Evolutionary conservation across 2,329 filamentous ascomycete species (phyloP).

Genomic region (Penicillium brevicompactum): DNA sequence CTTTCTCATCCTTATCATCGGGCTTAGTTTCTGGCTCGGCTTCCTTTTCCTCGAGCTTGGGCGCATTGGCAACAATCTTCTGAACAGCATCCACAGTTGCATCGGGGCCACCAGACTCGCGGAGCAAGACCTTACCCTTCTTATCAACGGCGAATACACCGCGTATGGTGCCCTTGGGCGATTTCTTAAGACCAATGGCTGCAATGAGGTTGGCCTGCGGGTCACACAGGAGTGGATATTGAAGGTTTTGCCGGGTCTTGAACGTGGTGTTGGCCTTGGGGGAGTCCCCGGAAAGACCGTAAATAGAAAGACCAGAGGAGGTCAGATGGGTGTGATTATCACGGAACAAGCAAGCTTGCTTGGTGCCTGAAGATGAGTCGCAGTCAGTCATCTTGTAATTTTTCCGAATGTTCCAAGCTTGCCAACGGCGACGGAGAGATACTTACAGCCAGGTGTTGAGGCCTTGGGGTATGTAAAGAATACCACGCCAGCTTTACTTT

Average conservation of each 20-base stretch:
- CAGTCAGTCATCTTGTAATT: background rate
- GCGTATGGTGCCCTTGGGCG: constrained; percentile 74
- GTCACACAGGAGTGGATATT: constrained; percentile 88
- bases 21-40: background rate
- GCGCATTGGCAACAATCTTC: constrained; percentile 62
- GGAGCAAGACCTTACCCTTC: constrained; percentile 74
- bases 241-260: constrained; percentile 86
- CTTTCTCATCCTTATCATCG: background rate
- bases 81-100: constrained; percentile 77
- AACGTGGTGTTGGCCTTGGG: constrained; percentile 92
- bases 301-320: constrained; percentile 79
- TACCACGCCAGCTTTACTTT: constrained; percentile 83
- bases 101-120: constrained; percentile 73
- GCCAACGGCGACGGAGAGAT: background rate
- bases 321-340: constrained; percentile 78
- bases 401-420: background rate
- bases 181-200: constrained; percentile 88
- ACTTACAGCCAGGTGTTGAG: constrained; percentile 89
- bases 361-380: constrained; percentile 67
- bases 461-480: constrained; percentile 96
- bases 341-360: constrained; percentile 89
- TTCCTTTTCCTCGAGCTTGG: constrained; percentile 15
- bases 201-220: constrained; percentile 70
- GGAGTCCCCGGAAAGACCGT: constrained; percentile 83
- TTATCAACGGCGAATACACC: constrained; percentile 89